Conservation (phyloP, 345 rosid species). For the Salix purpurea region DNA sequence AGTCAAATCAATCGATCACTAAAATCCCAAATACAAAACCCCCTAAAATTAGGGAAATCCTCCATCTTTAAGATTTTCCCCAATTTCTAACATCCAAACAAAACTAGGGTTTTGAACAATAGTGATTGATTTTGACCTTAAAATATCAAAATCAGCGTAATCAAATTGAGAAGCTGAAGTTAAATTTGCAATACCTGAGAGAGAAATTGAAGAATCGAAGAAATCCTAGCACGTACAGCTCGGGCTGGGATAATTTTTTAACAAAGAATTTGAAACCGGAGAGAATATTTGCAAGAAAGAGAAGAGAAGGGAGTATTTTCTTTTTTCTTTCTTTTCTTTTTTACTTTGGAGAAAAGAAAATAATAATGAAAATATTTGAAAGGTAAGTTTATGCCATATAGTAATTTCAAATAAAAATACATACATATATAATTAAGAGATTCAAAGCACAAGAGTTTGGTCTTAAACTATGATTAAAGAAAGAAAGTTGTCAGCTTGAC, state of each 20-base stretch:
- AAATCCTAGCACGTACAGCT: constrained; percentile 5
- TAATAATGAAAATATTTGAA: not conserved
- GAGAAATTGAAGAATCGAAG: not conserved
- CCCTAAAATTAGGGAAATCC: not conserved
- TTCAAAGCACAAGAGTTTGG: not conserved
- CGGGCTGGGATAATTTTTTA: constrained; percentile 2
- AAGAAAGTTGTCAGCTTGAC: not conserved
- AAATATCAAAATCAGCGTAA: constrained; percentile 4
- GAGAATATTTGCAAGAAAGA: constrained; percentile 23
- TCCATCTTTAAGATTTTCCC: not conserved
- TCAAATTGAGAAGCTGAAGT: constrained; percentile 1
- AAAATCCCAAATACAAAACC: constrained; percentile 6
- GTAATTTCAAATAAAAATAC: constrained; percentile 13
- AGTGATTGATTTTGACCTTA: constrained; percentile 11
- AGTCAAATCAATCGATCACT: constrained; percentile 6
- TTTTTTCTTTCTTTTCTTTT: constrained; percentile 9
- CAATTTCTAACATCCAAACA: constrained; percentile 20
- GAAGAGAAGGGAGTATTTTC: constrained; percentile 20
- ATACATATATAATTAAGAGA: not conserved
- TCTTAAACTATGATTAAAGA: not conserved
- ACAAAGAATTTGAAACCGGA: constrained; percentile 32
- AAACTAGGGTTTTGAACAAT: constrained; percentile 40
- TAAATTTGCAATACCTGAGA: constrained; percentile 23
- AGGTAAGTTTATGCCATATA: not conserved
- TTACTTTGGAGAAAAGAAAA: not conserved